Percentiles rank a stretch among this genome's conserved stretches.
These are phyloP conservation scores for Saitozyma sp. DNA, from an alignment of 768 basidiomycete species.

Conservation along the genomic window DNA sequence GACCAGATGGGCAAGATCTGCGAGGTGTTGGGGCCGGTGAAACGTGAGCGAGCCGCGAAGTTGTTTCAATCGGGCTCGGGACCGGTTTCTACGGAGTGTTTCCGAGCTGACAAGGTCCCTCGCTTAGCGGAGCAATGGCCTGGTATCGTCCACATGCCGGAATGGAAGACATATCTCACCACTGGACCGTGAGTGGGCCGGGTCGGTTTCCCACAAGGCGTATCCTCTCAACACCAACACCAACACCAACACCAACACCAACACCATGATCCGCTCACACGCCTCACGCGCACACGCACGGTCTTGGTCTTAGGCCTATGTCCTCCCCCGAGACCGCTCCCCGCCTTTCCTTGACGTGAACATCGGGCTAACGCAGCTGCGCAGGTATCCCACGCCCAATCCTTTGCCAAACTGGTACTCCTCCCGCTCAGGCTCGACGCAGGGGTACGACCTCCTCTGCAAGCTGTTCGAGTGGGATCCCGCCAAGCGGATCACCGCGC, in stretches of 20 bases:
- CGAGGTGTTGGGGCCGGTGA: slow-evolving; percentile 86
- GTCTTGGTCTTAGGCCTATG: no score
- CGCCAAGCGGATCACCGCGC: slow-evolving; percentile 76
- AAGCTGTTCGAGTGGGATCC: slow-evolving; percentile 89
- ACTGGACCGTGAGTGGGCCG: slow-evolving; percentile 33
- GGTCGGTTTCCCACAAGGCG: neutral
- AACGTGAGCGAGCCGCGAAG: slow-evolving; percentile 60
- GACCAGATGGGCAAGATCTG: slow-evolving; percentile 96
- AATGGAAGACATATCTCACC: slow-evolving; percentile 59
- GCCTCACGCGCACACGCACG: no score
- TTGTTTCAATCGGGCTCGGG: slow-evolving; percentile 1
- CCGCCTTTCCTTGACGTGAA: neutral
- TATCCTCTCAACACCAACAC: neutral
- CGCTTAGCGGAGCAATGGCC: slow-evolving; percentile 80
- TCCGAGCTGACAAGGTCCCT: neutral
- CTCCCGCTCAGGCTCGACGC: slow-evolving; percentile 43
- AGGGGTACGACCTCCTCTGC: slow-evolving; percentile 79
- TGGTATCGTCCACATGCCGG: slow-evolving; percentile 77
- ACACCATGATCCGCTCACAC: neutral
- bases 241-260: neutral
- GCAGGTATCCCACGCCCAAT: slow-evolving; percentile 61
- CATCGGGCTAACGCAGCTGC: neutral
- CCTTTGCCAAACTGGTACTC: slow-evolving; percentile 68
- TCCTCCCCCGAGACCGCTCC: neutral
- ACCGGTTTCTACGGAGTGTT: neutral